Evolutionary conservation across 2,329 filamentous ascomycete genomes (phyloP), one percentile per base, ranked within the genome.

Genomic region (Talaromyces sp.): DNA sequence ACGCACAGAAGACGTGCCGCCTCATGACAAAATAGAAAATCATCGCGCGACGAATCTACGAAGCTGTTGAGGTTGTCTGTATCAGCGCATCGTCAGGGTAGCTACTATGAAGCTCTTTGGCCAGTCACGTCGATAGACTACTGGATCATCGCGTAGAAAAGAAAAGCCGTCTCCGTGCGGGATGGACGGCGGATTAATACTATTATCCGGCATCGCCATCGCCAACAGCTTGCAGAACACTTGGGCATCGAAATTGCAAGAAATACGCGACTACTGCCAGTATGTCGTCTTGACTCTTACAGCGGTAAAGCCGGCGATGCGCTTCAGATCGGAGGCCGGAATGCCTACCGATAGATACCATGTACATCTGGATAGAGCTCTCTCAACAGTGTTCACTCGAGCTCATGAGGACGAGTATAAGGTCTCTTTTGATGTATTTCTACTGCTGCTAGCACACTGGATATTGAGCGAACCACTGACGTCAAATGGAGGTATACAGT

Each of bases 71-170:
- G 36, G 43, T 49, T 13, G 13, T 31, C 8, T 51, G 43, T 38
- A 13, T 61, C n/a, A n/a, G 17, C 49, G 4, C 25, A 38, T 25
- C 45, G 29, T n/a, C n/a, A 38, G 19, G 38, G 0, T 34, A 54
- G 19, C 19, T 54, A 58, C 27, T 25, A 58, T 38, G 29, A 56
- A 58, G 40, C 56, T 38, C 51, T 49, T 58, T 19, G 38, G 59
- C 49, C 54, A 34, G 45, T 53, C 49, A 38, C 63, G 31, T 59
- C 31, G 58, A 36, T 43, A 43, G 45, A 56, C 58, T 45, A 47
- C 53, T 67, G 61, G 65, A 51, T 67, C 65, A 67, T 58, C 65
- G 65, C 65, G 65, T 67, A 67, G 65, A 67, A 67, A 67, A 67
- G 65, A 67, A 64, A 67, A 43, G 58, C 65, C 65, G 65, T 60